Base-by-base conservation (phyloP, 2,329 filamentous ascomycete species). In the Pseudogymnoascus destructans region DNA sequence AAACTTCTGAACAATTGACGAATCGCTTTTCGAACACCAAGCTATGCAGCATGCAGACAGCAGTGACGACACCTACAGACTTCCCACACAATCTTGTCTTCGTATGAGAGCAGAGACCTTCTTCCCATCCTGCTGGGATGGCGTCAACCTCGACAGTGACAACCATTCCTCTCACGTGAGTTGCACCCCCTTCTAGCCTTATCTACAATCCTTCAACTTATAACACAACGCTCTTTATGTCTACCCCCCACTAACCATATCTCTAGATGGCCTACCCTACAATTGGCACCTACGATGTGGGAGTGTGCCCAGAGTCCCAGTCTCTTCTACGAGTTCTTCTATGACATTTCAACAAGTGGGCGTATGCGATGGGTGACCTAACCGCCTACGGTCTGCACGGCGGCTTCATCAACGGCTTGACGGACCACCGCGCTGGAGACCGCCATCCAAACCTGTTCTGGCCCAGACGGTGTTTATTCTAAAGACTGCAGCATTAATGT, bases 81-180 rank as follows among this genome's bases (percentile, higher is more conserved):
- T 57, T 17, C 55, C 55, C 5, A 27, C 6, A 11, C 25, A 35
- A 30, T 17, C 32, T 2, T 57, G 55, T n/a, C 8, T 15, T 15
- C 32, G 35, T 15, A 40, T 57, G 32, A 42, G 55, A 35, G 27
- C 27, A 27, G 58, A 46, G 40, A 52, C 55, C 36, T 57, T 27
- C 15, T 64, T 64, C 38, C 63, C 62, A 1, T 64, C 63, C 9
- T 64, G 63, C 57, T 64, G 63, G 63, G 61, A 64, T 36, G 63
- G 63, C 6, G 30, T 59, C 19, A 62, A 64, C 32, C 54, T 64
- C 3, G 62, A 64, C 35, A 60, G 55, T 13, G 30, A 46, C 15
- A 59, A 64, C 21, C 63, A 64, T 36, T 30, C 35, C 10, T 60
- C 57, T 21, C 63, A 64, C 35, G 61, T 64, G 36, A 40, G 55